Percentiles rank a stretch among this genome's conserved stretches.
Evolutionary conservation across 2,329 filamentous ascomycete genomes (phyloP).

Genomic region (Sarocladiaceae sp.): DNA sequence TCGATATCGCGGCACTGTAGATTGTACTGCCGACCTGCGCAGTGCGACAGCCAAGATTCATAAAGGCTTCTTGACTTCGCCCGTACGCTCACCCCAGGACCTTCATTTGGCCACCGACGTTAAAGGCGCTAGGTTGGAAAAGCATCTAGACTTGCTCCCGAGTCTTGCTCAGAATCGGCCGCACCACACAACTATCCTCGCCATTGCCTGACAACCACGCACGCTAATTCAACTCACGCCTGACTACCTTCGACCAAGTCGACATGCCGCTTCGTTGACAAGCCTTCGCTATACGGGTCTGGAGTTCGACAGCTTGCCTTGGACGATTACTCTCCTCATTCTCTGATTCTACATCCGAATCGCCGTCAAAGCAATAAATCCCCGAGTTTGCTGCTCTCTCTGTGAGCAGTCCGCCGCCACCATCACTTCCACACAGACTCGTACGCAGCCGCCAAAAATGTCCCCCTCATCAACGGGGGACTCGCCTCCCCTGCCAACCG

Average conservation of each 20-base stretch:
- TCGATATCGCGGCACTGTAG: neutral
- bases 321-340: neutral
- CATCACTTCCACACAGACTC: constrained; percentile 4
- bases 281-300: neutral
- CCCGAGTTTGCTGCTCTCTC: constrained; percentile 5
- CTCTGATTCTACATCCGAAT: too few relatives aligned
- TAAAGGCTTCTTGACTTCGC: too few relatives aligned
- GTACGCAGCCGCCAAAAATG: constrained; percentile 25
- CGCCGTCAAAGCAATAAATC: neutral
- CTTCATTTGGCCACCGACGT: too few relatives aligned
- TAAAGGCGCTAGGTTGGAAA: too few relatives aligned
- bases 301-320: neutral
- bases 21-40: too few relatives aligned
- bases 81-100: too few relatives aligned
- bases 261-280: constrained; percentile 2
- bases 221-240: neutral
- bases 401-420: constrained; percentile 4
- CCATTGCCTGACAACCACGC: too few relatives aligned
- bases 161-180: too few relatives aligned
- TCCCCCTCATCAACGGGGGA: constrained; percentile 48
- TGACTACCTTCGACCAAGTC: neutral
- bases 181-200: too few relatives aligned
- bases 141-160: too few relatives aligned
- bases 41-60: too few relatives aligned
- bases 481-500: constrained; percentile 39